These are phyloP conservation scores for Epichloe uncinata DNA, from an alignment of 2,329 filamentous ascomycete genomes.

Conservation along the genomic window DNA sequence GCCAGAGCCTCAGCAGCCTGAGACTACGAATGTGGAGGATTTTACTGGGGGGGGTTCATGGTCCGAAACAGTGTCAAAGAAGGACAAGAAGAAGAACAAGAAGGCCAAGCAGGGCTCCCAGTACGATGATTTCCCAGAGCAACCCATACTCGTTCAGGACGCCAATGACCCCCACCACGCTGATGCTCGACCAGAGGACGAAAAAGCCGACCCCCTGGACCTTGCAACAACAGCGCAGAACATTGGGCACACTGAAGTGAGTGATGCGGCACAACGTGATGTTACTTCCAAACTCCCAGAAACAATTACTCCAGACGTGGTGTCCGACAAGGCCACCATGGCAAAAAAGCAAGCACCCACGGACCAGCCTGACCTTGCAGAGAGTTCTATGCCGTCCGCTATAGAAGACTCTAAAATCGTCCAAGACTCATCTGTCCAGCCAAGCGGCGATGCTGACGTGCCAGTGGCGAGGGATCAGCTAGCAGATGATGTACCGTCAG, in stretches of 20 bases:
- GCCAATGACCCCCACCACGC: constrained; percentile 2
- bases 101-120: constrained; percentile 3
- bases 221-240: constrained; percentile 7
- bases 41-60: constrained; percentile 3
- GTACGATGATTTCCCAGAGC: constrained; percentile 3
- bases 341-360: not conserved
- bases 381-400: not conserved
- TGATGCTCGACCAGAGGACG: constrained; percentile 8
- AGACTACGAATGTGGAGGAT: constrained; percentile 3
- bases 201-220: constrained; percentile 5
- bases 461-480: constrained; percentile 1
- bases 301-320: not conserved
- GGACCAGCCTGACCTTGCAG: not conserved
- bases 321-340: not conserved
- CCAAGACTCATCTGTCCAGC: not conserved
- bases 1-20: constrained; percentile 5
- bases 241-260: constrained; percentile 1
- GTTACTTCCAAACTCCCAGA: not conserved
- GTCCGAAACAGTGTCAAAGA: constrained; percentile 10
- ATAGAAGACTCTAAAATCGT: not conserved
- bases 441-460: constrained; percentile 1
- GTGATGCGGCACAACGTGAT: constrained; percentile 5
- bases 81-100: constrained; percentile 18
- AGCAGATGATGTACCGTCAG: constrained; percentile 6
- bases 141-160: constrained; percentile 3